Percentiles rank a stretch among this genome's conserved stretches.
These are phyloP conservation scores for Boletus insuetus DNA, from an alignment of 768 basidiomycete species.

Conservation along the genomic window DNA sequence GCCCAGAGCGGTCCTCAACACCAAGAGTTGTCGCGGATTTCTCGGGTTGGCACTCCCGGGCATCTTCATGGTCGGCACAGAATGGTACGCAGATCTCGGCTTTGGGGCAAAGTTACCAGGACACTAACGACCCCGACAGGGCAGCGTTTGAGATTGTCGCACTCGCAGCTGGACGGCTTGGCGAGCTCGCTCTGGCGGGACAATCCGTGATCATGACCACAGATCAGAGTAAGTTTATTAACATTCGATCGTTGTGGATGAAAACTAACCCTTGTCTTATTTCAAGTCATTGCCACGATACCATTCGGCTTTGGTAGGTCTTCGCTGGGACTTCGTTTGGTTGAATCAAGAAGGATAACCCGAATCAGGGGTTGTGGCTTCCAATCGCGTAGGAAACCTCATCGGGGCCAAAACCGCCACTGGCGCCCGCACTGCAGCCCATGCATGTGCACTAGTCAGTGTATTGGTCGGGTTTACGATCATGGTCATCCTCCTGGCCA, in stretches of 20 bases:
- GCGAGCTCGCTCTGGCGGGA: conserved; percentile 63
- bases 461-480: conserved; percentile 56
- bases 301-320: conserved; percentile 65
- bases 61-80: conserved; percentile 76
- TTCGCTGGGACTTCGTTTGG: neutral
- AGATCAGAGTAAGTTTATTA: conserved; percentile 55
- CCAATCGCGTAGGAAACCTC: conserved; percentile 69
- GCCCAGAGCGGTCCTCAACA: conserved; percentile 42
- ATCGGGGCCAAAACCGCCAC: conserved; percentile 55
- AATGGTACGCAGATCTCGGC: conserved; percentile 51
- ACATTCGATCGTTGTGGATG: neutral
- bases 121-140: conserved; percentile 39
- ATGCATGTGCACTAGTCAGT: conserved; percentile 62
- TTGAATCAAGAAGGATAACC: neutral
- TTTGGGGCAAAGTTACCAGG: neutral
- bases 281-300: conserved; percentile 63
- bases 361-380: conserved; percentile 60
- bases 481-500: conserved; percentile 56
- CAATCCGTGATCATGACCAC: conserved; percentile 81
- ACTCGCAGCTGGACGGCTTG: conserved; percentile 69
- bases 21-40: conserved; percentile 52
- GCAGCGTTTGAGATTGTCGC: conserved; percentile 83
- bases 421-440: conserved; percentile 56
- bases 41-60: conserved; percentile 71
- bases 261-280: neutral